Percentiles rank a stretch among this genome's conserved stretches.
These are phyloP conservation scores for Prototheca stagnorum DNA, from an alignment of 163 green algal genomes.

Conservation along the genomic window DNA sequence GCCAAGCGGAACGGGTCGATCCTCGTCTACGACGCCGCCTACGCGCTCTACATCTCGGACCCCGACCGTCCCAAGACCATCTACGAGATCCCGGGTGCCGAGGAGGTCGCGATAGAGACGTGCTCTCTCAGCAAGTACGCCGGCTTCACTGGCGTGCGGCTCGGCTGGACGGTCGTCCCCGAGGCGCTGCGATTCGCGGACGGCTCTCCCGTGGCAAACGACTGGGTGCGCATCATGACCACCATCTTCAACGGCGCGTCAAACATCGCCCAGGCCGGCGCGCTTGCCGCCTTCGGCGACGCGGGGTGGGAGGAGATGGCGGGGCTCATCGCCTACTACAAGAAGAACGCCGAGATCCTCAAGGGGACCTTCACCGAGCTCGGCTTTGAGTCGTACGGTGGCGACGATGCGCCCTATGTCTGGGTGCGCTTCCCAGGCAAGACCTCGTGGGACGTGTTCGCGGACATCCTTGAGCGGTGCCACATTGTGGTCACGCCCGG, in stretches of 20 bases:
- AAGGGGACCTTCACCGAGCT: slow-evolving; percentile 64
- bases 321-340: slow-evolving; percentile 83
- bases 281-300: slow-evolving; percentile 63
- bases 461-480: slow-evolving; percentile 89
- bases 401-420: slow-evolving; percentile 89
- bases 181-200: slow-evolving; percentile 65
- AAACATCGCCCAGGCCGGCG: slow-evolving; percentile 79
- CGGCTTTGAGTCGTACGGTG: slow-evolving; percentile 62
- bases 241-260: slow-evolving; percentile 97
- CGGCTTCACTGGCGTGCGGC: slow-evolving; percentile 88
- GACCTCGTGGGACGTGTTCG: slow-evolving; percentile 89
- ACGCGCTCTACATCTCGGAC: slow-evolving; percentile 92
- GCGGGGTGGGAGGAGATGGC: slow-evolving; percentile 74
- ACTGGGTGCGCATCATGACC: slow-evolving; percentile 94
- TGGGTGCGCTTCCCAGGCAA: slow-evolving; percentile 89
- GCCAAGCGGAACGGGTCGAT: slow-evolving; percentile 77
- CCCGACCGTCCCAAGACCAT: slow-evolving; percentile 85
- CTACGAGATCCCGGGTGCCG: slow-evolving; percentile 91
- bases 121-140: slow-evolving; percentile 98
- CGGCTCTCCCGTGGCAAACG: slow-evolving; percentile 59
- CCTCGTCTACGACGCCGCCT: slow-evolving; percentile 94
- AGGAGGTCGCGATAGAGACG: slow-evolving; percentile 89
- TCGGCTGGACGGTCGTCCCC: slow-evolving; percentile 97
- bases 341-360: slow-evolving; percentile 92
- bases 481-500: slow-evolving; percentile 96